Percentiles rank a stretch among this genome's conserved stretches.
These are phyloP conservation scores for Chlorella sp. DNA, from an alignment of 139 green algal genomes.

Conservation along the genomic window DNA sequence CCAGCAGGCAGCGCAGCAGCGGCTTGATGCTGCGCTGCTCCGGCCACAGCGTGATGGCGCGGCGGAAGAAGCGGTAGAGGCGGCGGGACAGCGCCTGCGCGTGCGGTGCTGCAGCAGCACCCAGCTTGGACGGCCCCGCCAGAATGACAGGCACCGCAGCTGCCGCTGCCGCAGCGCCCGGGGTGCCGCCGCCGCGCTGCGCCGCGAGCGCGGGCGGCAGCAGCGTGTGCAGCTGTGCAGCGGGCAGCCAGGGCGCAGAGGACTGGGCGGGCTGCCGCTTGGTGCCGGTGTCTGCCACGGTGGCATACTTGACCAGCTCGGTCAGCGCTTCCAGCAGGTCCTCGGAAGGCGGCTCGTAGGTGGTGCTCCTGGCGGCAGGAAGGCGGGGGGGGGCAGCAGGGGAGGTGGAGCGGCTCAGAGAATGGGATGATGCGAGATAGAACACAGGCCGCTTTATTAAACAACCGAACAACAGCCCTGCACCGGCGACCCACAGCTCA, in stretches of 20 bases:
- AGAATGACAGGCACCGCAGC: background rate
- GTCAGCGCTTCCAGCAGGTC: conserved; percentile 71
- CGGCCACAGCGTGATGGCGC: conserved; percentile 70
- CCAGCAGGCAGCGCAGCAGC: conserved; percentile 68
- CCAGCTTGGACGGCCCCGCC: conserved; percentile 19
- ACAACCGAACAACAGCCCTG: background rate
- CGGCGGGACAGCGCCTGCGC: conserved; percentile 66
- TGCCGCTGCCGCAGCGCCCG: background rate
- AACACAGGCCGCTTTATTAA: background rate
- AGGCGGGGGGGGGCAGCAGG: background rate
- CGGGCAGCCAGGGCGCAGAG: conserved; percentile 61
- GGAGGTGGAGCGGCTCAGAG: background rate
- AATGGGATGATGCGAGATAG: background rate
- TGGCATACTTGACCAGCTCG: conserved; percentile 60
- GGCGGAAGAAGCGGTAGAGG: conserved; percentile 72
- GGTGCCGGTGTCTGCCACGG: conserved; percentile 37
- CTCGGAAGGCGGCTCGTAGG: conserved; percentile 69
- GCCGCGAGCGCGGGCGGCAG: conserved; percentile 2
- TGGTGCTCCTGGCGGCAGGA: conserved; percentile 26
- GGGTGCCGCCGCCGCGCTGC: background rate
- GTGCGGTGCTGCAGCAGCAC: conserved; percentile 19
- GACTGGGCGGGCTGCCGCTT: conserved; percentile 56
- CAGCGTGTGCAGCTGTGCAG: conserved; percentile 46
- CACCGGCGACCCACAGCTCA: background rate
- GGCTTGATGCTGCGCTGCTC: conserved; percentile 55